Evolutionary conservation across 371 early-diverging fungal species (phyloP).

Genomic region (Phascolomyces articulosus): DNA sequence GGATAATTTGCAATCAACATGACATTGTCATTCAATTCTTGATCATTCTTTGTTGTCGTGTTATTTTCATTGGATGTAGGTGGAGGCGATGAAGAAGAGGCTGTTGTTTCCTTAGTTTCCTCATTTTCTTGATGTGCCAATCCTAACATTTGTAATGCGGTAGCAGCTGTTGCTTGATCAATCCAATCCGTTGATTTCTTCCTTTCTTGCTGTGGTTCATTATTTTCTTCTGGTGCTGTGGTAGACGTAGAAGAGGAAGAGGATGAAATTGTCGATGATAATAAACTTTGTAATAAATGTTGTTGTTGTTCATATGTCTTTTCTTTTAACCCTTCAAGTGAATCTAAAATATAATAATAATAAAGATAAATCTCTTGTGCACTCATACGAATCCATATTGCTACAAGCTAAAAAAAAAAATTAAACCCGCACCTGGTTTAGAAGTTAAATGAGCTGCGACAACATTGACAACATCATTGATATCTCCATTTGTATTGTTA

Average conservation of each 20-base stretch:
- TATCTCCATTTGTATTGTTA: slow-evolving; percentile 17
- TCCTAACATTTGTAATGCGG: slow-evolving; percentile 30
- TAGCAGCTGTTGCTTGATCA: slow-evolving; percentile 32
- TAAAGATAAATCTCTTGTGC: neutral
- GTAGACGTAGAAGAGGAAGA: neutral
- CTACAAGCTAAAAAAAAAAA: neutral
- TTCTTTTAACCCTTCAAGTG: slow-evolving; percentile 7
- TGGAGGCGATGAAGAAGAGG: neutral
- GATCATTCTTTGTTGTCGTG: neutral
- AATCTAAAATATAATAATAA: neutral
- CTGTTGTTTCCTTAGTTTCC: neutral
- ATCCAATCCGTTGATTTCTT: slow-evolving; percentile 23
- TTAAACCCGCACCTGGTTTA: slow-evolving; percentile 30
- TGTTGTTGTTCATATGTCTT: slow-evolving; percentile 11
- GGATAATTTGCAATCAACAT: slow-evolving; percentile 40
- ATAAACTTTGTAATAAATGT: slow-evolving; percentile 4
- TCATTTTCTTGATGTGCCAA: slow-evolving; percentile 16
- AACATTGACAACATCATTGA: slow-evolving; percentile 37
- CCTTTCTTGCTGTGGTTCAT: slow-evolving; percentile 12
- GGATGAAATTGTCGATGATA: neutral
- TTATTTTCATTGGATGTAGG: neutral
- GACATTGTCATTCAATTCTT: slow-evolving; percentile 16
- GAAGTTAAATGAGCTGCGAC: slow-evolving; percentile 41
- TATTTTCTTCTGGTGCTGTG: neutral
- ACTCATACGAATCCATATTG: neutral